These are phyloP conservation scores for Nymphaea thermarum DNA, from an alignment of 164 flowering plant genomes.

Conservation along the genomic window DNA sequence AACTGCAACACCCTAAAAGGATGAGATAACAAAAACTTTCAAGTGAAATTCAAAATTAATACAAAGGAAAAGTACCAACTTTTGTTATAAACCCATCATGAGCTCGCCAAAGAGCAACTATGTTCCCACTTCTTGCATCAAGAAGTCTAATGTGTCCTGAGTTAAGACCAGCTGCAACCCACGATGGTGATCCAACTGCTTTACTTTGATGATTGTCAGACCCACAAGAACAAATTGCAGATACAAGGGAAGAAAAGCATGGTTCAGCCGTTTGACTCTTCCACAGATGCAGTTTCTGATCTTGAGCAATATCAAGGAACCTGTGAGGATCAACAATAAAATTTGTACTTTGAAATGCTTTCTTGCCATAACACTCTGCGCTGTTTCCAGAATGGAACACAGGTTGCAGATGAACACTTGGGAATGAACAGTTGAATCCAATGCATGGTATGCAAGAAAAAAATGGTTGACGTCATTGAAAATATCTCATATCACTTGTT, in stretches of 20 bases:
- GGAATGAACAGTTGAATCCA: too few relatives aligned
- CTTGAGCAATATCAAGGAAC: slow-evolving; percentile 66
- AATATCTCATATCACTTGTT: too few relatives aligned
- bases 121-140: slow-evolving; percentile 74
- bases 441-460: too few relatives aligned
- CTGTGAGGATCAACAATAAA: slow-evolving; percentile 23
- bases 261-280: slow-evolving; percentile 55
- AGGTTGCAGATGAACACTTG: not conserved
- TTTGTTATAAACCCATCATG: slow-evolving; percentile 93
- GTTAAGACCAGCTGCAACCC: slow-evolving; percentile 82
- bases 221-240: slow-evolving; percentile 75
- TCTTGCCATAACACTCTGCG: not conserved
- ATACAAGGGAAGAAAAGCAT: slow-evolving; percentile 68
- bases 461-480: too few relatives aligned
- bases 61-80: slow-evolving; percentile 21
- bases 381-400: not conserved
- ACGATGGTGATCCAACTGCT: slow-evolving; percentile 37
- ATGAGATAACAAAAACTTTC: not conserved
- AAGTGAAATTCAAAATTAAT: not conserved
- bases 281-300: slow-evolving; percentile 85
- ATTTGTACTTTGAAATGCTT: not conserved
- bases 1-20: slow-evolving; percentile 31
- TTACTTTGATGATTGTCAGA: slow-evolving; percentile 35
- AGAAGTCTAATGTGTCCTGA: slow-evolving; percentile 73
- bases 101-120: slow-evolving; percentile 77